phyloP scores from a whole-genome alignment of 202 grass and related monocot genomes.

The Musa balbisiana region DNA sequence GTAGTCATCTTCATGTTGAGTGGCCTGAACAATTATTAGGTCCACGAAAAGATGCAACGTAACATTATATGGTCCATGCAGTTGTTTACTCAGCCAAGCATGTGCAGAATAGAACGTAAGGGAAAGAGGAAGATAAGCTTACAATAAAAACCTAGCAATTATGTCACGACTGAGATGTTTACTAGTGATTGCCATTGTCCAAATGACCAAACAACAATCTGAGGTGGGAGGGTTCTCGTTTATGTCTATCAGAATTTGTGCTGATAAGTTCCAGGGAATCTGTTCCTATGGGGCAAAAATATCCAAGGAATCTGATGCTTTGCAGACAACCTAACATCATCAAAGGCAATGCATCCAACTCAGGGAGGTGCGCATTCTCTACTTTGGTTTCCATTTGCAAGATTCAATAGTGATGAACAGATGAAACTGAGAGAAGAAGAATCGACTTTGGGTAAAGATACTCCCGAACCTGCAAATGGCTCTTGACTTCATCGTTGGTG shows the following conservation, averaged over 20 bases:
- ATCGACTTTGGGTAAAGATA: not conserved
- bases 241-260: not conserved
- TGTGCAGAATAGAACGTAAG: too few relatives aligned
- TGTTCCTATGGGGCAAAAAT: not conserved
- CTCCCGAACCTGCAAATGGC: not conserved
- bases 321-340: not conserved
- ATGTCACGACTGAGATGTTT: too few relatives aligned
- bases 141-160: too few relatives aligned
- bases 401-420: not conserved
- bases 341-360: not conserved
- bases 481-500: slow-evolving; percentile 12
- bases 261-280: not conserved
- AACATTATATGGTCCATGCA: too few relatives aligned
- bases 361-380: too few relatives aligned
- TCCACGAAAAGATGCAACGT: too few relatives aligned
- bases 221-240: not conserved
- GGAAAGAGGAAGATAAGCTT: too few relatives aligned
- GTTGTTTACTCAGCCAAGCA: too few relatives aligned
- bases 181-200: too few relatives aligned
- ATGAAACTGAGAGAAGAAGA: too few relatives aligned
- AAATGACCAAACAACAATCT: not conserved
- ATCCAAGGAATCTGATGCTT: not conserved
- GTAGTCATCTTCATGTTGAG: too few relatives aligned
- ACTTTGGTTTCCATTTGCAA: not conserved
- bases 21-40: too few relatives aligned